Base-by-base conservation (phyloP, 176 grass and related monocot species). In the Bolboschoenus planiculmis region DNA sequence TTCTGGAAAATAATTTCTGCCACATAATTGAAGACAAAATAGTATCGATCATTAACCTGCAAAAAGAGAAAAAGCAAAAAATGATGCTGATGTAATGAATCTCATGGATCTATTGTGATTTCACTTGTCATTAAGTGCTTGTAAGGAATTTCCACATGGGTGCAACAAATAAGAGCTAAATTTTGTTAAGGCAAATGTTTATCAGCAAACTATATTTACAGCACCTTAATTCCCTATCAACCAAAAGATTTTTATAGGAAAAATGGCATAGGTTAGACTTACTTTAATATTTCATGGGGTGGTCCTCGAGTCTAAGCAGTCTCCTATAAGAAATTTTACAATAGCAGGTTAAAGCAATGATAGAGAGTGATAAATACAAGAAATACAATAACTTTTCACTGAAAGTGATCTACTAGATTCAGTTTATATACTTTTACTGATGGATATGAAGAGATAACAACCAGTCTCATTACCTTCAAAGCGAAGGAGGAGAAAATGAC, bases 401-500 rank as follows among this genome's bases (percentile, higher is more conserved):
- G 27, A 70, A 7, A 65, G 18, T 21, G 15, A 70, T 31, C 13
- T 31, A 33, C 14, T 30, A 30, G 1, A 50, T 33, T 77, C 46
- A 18, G 3, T 4, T 51, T 53, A 77, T n/a, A 72, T 20, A 26
- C 61, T 23, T 50, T 33, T 18, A 77, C 26, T 51, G 44, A 50
- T 77, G 26, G 3, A 51, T 77, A 48, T n/a, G 26, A 33, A 77
- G 43, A 53, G 14, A 53, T 34, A 0, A 53, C 24, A 21, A 50
- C 11, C 14, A 18, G 72, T 50, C 53, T 77, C 43, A 34, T 88
- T 85, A 97, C 94, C 91, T 97, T 90, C 39, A 44, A 23, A 83
- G 59, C 39, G 56, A 85, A 90, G 70, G 89, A 74, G 64, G 91
- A 83, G 79, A 97, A 97, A 85, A 97, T 91, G 8, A 53, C 76